A percentile compares a stretch with the other conserved stretches of the same genome.
These are phyloP conservation scores for Candida nanaspora DNA, from an alignment of 805 yeast species.

Conservation along the genomic window DNA sequence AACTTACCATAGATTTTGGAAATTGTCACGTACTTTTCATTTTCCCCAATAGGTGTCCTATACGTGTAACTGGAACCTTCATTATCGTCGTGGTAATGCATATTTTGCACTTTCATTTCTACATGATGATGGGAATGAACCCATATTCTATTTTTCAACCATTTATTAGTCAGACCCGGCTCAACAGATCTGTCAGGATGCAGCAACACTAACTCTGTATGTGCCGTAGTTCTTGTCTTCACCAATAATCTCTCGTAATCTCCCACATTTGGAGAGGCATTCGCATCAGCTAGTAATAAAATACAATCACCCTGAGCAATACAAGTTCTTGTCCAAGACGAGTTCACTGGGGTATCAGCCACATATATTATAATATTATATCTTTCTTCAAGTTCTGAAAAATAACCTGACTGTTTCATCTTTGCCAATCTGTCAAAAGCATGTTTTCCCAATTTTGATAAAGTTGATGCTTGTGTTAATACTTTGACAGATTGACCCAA, in stretches of 20 bases:
- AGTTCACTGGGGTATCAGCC: slow-evolving; percentile 75
- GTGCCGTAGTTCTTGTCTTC: slow-evolving; percentile 72
- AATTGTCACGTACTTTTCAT: not conserved
- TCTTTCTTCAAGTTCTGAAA: slow-evolving; percentile 84
- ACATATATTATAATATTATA: slow-evolving; percentile 85
- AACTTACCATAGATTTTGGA: not conserved
- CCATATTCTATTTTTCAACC: slow-evolving; percentile 87
- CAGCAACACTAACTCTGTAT: slow-evolving; percentile 77
- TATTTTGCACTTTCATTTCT: slow-evolving; percentile 40
- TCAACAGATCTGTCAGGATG: slow-evolving; percentile 79
- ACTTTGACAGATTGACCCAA: slow-evolving; percentile 71
- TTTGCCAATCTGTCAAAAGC: slow-evolving; percentile 88
- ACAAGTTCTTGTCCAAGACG: slow-evolving; percentile 89
- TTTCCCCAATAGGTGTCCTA: not conserved
- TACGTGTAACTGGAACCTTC: not conserved
- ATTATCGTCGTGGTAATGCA: not conserved
- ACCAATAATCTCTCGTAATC: slow-evolving; percentile 77
- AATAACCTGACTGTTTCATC: slow-evolving; percentile 79
- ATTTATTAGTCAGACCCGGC: slow-evolving; percentile 77
- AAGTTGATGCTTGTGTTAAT: slow-evolving; percentile 75
- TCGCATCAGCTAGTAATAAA: slow-evolving; percentile 81
- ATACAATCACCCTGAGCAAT: slow-evolving; percentile 94
- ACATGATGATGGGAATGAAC: slow-evolving; percentile 90
- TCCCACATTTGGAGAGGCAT: slow-evolving; percentile 64
- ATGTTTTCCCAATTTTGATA: slow-evolving; percentile 78